Conservation (phyloP, 169 alveolate genomes). For the Perkinsus marinus region DNA sequence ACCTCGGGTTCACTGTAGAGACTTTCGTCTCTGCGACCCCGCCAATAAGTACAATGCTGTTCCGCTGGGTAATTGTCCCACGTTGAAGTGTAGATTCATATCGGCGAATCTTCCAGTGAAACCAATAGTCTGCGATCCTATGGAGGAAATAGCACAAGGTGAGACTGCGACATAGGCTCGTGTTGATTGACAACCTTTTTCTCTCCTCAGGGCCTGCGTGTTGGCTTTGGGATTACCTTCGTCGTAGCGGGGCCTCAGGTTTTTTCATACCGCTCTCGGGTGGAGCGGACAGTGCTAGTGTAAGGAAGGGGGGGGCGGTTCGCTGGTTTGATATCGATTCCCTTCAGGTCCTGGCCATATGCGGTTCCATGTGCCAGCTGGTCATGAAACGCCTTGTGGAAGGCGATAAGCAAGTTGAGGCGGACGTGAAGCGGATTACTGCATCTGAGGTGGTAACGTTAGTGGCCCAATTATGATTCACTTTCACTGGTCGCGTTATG, state of each 20-base stretch:
- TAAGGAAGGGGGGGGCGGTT: background rate
- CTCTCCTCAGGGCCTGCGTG: conserved; percentile 3
- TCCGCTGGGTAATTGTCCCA: too few species aligned
- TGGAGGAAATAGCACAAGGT: conserved; percentile 36
- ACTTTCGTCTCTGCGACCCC: background rate
- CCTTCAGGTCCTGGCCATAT: conserved; percentile 19
- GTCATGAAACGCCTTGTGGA: background rate
- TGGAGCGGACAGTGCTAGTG: conserved; percentile 56
- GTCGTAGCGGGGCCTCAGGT: conserved; percentile 38
- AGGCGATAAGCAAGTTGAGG: background rate
- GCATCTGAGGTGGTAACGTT: background rate
- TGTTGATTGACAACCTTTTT: conserved; percentile 11
- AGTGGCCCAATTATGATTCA: background rate
- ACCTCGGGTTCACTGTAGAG: background rate
- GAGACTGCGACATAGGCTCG: background rate
- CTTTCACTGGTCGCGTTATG: too few species aligned
- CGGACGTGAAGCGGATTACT: background rate
- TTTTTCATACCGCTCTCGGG: conserved; percentile 72
- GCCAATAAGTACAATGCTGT: background rate
- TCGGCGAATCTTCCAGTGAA: background rate
- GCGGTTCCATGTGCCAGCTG: conserved; percentile 10
- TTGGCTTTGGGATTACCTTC: conserved; percentile 57
- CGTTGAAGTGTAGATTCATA: background rate
- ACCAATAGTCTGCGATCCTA: conserved; percentile 1
- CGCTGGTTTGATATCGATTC: background rate